A percentile compares a stretch with the other conserved stretches of the same genome.
Evolutionary conservation across 306 rosid genomes (phyloP).

Genomic region (Oxytropis ochrocephala): DNA sequence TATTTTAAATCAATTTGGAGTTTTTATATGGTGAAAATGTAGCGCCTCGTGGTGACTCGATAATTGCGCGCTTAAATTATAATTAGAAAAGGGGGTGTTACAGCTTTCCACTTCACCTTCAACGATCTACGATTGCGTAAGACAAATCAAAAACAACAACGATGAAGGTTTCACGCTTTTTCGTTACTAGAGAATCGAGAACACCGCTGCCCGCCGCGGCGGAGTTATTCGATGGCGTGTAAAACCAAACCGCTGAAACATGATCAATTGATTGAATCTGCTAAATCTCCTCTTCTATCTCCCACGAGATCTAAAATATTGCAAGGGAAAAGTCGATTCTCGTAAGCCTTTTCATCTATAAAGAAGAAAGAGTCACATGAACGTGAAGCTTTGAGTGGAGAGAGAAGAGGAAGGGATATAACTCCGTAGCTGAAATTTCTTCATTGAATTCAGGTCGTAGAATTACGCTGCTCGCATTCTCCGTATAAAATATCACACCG

Average conservation of each 20-base stretch:
- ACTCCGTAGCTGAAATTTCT: conserved; percentile 10
- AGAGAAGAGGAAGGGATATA: conserved; percentile 55
- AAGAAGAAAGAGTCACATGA: conserved; percentile 18
- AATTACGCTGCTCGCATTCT: conserved; percentile 56
- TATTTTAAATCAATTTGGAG: no score
- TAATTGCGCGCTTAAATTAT: no score
- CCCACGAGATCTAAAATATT: no score
- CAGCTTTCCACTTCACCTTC: no score
- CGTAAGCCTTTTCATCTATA: conserved; percentile 29
- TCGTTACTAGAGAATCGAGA: conserved; percentile 29
- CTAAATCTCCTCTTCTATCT: conserved; percentile 24
- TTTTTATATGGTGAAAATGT: no score
- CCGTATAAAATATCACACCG: conserved; percentile 51
- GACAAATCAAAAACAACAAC: no score
- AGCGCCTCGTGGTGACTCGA: no score
- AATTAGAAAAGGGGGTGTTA: no score
- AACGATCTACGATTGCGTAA: no score
- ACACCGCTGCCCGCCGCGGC: conserved; percentile 61
- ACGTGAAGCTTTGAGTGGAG: neutral
- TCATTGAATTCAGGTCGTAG: conserved; percentile 41
- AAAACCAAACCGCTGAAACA: conserved; percentile 43
- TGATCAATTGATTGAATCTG: neutral
- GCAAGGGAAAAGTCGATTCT: conserved; percentile 27
- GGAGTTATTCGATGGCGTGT: conserved; percentile 73
- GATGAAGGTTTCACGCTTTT: conserved; percentile 53